Conservation (phyloP, 2,329 filamentous ascomycete genomes). For the Didymella pomorum region DNA sequence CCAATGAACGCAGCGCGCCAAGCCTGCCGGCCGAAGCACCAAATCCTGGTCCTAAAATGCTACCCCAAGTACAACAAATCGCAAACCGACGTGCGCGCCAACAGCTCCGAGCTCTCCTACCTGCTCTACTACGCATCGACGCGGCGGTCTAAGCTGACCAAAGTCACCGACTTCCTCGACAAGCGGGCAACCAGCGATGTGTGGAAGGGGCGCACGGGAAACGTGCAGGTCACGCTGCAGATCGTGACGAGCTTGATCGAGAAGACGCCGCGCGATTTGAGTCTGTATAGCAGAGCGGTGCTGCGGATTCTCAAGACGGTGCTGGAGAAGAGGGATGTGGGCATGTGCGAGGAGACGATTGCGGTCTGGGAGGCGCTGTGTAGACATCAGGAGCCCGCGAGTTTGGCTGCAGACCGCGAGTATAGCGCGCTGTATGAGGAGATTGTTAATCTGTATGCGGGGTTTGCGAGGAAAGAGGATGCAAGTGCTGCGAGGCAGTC, state of each 20-base stretch:
- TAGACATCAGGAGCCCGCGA: constrained; percentile 83
- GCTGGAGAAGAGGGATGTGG: constrained; percentile 84
- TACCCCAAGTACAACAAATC: constrained; percentile 94
- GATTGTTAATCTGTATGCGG: constrained; percentile 80
- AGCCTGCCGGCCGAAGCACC: constrained; percentile 86
- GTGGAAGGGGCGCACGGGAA: constrained; percentile 85
- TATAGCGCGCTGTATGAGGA: constrained; percentile 85
- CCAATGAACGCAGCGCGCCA: constrained; percentile 66
- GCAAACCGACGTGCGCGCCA: constrained; percentile 86
- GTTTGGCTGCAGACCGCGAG: constrained; percentile 82
- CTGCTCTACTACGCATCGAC: constrained; percentile 96
- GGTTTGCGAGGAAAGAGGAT: constrained; percentile 71
- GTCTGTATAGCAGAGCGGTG: constrained; percentile 84
- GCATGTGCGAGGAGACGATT: constrained; percentile 89
- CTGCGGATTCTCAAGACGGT: constrained; percentile 85
- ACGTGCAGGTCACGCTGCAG: constrained; percentile 93
- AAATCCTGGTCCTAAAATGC: constrained; percentile 94
- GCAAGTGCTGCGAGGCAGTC: constrained; percentile 44
- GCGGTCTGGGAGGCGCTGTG: constrained; percentile 89
- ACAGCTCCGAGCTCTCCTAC: constrained; percentile 95
- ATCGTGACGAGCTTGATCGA: constrained; percentile 92
- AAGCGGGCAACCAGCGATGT: constrained; percentile 93
- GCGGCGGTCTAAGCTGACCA: constrained; percentile 92
- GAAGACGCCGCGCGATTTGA: constrained; percentile 88
- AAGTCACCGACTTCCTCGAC: constrained; percentile 93